phyloP scores from a whole-genome alignment of 2,329 filamentous ascomycete species.

The Neofusicoccum umdonicola region DNA sequence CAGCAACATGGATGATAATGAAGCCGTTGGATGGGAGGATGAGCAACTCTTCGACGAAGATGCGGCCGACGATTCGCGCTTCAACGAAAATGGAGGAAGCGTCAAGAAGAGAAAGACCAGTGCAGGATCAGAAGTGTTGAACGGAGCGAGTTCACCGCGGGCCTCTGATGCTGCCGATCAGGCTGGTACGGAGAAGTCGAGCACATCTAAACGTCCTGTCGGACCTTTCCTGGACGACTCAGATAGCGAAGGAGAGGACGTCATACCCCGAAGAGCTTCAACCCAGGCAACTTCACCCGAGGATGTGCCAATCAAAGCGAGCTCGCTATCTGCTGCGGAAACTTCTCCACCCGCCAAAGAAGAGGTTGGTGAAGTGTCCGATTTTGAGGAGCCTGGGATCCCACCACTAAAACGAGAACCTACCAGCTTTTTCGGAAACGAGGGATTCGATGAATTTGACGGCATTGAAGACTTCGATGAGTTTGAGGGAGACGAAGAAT shows the following conservation, averaged over 20 bases:
- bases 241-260: conserved; percentile 53
- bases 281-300: background rate
- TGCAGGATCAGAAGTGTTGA: conserved; percentile 38
- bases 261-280: background rate
- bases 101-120: conserved; percentile 42
- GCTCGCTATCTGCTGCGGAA: background rate
- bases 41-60: conserved; percentile 23
- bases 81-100: conserved; percentile 44
- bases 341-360: background rate
- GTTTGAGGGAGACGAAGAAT: conserved; percentile 57
- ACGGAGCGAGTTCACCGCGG: conserved; percentile 30
- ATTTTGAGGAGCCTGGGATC: background rate
- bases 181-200: background rate
- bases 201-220: conserved; percentile 34
- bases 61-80: conserved; percentile 31
- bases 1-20: conserved; percentile 25
- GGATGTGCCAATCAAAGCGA: background rate
- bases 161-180: conserved; percentile 18
- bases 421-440: conserved; percentile 43
- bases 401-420: conserved; percentile 46
- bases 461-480: conserved; percentile 54
- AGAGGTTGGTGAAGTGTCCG: conserved; percentile 11
- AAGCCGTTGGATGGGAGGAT: conserved; percentile 33
- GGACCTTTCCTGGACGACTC: conserved; percentile 73
- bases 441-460: conserved; percentile 51